Conservation (phyloP, 1,139 yeast genomes). For the Saccharomycopsis phalli region DNA sequence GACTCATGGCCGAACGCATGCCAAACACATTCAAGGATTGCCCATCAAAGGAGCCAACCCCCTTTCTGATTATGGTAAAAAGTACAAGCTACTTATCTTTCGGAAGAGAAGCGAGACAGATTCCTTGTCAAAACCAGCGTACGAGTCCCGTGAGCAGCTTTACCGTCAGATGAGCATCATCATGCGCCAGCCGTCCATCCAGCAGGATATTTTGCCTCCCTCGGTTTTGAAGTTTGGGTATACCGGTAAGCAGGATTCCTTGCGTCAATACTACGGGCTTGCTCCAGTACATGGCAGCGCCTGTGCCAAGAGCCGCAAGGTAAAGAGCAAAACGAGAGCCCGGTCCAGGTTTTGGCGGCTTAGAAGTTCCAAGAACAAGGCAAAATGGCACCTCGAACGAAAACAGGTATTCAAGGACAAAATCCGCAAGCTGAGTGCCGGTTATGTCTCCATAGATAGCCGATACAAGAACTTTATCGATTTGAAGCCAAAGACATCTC, state of each 20-base stretch:
- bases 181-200: conserved; percentile 2
- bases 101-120: background rate
- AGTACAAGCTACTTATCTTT: conserved; percentile 9
- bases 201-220: conserved; percentile 10
- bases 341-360: conserved; percentile 8
- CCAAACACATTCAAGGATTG: conserved; percentile 2
- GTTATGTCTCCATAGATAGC: conserved; percentile 5
- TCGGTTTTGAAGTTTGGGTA: conserved; percentile 13
- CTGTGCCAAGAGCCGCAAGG: background rate
- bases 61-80: conserved; percentile 4
- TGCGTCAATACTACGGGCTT: conserved; percentile 12
- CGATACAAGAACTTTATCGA: conserved; percentile 15
- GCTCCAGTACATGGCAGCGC: background rate
- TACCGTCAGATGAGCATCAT: conserved; percentile 3
- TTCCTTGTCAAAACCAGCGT: conserved; percentile 7
- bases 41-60: conserved; percentile 1
- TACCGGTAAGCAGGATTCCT: conserved; percentile 10
- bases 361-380: background rate
- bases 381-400: conserved; percentile 6
- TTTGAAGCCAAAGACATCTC: too few species aligned
- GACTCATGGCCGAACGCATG: conserved; percentile 2
- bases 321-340: conserved; percentile 11
- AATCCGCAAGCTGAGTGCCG: conserved; percentile 13
- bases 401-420: conserved; percentile 13
- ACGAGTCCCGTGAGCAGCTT: conserved; percentile 1